Percentiles rank a stretch among this genome's conserved stretches.
phyloP scores from a whole-genome alignment of 2,329 filamentous ascomycete species.

The Monilinia fructigena region DNA sequence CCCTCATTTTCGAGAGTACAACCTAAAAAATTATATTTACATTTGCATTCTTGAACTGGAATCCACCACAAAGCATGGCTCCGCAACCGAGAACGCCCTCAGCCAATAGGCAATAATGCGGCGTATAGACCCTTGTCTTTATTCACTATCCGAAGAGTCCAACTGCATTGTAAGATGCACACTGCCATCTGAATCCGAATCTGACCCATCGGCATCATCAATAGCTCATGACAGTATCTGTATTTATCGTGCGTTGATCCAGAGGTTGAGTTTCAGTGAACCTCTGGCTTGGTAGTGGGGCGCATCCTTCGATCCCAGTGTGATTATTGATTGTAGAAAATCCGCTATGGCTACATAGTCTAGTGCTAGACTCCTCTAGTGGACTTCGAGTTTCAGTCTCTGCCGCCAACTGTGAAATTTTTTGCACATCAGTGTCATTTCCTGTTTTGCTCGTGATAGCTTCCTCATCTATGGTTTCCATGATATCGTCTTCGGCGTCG shows the following conservation, averaged over 20 bases:
- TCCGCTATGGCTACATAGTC: not conserved
- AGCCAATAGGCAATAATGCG: not conserved
- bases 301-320: not conserved
- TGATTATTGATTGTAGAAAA: not conserved
- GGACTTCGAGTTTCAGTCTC: not conserved
- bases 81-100: not conserved
- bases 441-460: not conserved
- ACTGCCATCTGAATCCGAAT: conserved; percentile 18
- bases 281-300: not conserved
- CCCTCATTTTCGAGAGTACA: not conserved
- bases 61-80: not conserved
- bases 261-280: not conserved
- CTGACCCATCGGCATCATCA: conserved; percentile 7
- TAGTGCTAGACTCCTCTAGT: not conserved
- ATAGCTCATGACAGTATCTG: conserved; percentile 14
- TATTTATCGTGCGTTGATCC: not conserved
- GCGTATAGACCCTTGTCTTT: not conserved
- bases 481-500: conserved; percentile 5
- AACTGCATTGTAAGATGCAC: conserved; percentile 24
- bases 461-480: conserved; percentile 7
- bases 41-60: not conserved
- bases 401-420: not conserved
- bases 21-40: not conserved
- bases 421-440: not conserved
- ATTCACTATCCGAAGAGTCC: conserved; percentile 16